These are phyloP conservation scores for Candida ipomoeae DNA, from an alignment of 805 yeast species.

Conservation along the genomic window DNA sequence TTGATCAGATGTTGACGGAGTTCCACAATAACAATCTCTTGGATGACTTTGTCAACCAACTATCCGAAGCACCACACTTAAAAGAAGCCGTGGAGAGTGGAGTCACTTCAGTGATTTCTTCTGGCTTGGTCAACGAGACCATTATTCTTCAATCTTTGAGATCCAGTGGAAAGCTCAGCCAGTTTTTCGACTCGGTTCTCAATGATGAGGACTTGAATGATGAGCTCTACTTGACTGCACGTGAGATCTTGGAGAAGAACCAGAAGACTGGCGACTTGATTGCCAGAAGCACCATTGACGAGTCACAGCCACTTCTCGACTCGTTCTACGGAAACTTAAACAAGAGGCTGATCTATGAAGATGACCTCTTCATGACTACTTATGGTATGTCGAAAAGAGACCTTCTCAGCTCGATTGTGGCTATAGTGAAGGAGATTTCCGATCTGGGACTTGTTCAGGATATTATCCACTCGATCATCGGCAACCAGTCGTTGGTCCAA, in stretches of 20 bases:
- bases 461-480: conserved; percentile 22
- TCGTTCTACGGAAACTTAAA: conserved; percentile 8
- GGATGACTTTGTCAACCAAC: conserved; percentile 16
- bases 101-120: conserved; percentile 13
- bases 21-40: conserved; percentile 15
- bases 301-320: conserved; percentile 11
- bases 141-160: conserved; percentile 14
- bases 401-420: conserved; percentile 14
- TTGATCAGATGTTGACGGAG: conserved; percentile 15
- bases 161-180: conserved; percentile 10
- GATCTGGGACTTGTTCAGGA: conserved; percentile 21
- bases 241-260: conserved; percentile 3
- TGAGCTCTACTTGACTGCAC: conserved; percentile 13
- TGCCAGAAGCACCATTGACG: conserved; percentile 10
- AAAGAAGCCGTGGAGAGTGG: conserved; percentile 14
- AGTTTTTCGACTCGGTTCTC: conserved; percentile 16
- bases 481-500: conserved; percentile 19
- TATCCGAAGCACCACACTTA: conserved; percentile 16
- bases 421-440: conserved; percentile 20
- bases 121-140: conserved; percentile 16
- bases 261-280: conserved; percentile 3
- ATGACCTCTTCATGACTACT: conserved; percentile 5
- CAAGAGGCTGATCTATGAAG: conserved; percentile 13
- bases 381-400: conserved; percentile 17
- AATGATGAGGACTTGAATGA: conserved; percentile 16